Conservation (phyloP, 2,329 filamentous ascomycete genomes). For the Arthroderma sp. region DNA sequence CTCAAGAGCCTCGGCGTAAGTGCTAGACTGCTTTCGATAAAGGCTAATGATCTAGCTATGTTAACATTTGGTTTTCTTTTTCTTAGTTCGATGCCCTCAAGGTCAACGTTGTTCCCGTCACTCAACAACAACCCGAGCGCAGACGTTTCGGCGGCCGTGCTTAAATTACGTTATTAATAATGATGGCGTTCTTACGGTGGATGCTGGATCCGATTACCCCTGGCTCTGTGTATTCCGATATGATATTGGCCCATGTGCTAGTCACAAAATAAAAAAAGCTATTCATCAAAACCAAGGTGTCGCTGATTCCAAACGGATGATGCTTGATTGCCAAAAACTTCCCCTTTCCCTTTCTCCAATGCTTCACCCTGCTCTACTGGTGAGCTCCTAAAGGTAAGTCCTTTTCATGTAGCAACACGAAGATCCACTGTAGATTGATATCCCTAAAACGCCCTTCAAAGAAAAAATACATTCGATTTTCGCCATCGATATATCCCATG, state of each 20-base stretch:
- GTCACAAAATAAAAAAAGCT: conserved; percentile 12
- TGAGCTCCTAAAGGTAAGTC: too few species aligned
- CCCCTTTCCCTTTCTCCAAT: conserved; percentile 10
- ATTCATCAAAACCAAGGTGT: conserved; percentile 56
- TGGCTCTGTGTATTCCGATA: neutral
- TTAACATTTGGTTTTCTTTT: conserved; percentile 4
- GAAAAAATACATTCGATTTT: too few species aligned
- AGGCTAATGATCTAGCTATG: neutral
- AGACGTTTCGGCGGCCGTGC: conserved; percentile 50
- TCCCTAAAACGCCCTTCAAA: too few species aligned
- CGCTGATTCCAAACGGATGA: conserved; percentile 73
- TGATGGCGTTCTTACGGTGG: conserved; percentile 4
- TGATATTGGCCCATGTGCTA: conserved; percentile 1
- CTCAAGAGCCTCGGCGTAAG: conserved; percentile 97
- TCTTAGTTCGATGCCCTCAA: conserved; percentile 86
- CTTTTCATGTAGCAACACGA: too few species aligned
- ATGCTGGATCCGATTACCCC: conserved; percentile 2
- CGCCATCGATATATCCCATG: too few species aligned
- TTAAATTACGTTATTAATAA: conserved; percentile 7
- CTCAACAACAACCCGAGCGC: conserved; percentile 77
- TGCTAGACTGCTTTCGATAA: conserved; percentile 22
- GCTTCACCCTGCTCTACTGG: neutral
- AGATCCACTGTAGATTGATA: too few species aligned
- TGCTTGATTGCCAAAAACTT: conserved; percentile 75
- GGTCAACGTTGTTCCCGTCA: conserved; percentile 86